Evolutionary conservation across 768 basidiomycete species (phyloP), one percentile per base, ranked within the genome.

Genomic region (Boletus huronensis): DNA sequence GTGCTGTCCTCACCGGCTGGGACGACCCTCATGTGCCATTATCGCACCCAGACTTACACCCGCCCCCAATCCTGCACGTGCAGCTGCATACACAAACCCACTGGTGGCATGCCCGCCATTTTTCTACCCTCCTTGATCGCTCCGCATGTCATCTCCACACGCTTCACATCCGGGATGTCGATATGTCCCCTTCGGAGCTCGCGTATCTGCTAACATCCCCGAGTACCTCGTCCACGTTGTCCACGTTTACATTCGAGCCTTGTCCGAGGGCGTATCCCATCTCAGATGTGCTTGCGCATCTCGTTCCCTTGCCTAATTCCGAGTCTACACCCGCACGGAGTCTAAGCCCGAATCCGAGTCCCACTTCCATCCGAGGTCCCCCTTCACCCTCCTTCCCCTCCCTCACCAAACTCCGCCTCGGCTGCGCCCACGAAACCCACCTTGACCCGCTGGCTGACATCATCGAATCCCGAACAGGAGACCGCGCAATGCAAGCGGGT

Each of bases 31-130:
- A 54, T 11, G 36, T 16, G 2, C 56, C 46, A 0, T 13, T 56
- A 10, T 46, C 53, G 3, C 64, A 65, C 11, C 58, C 52, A 3
- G 61, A 66, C 50, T 7, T 42, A 1, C 49, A 61, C 5, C 42
- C 50, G 6, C 26, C 54, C 3, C 17, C 29, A 16, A 4, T 21
- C 31, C 10, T 21, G 26, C 26, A 51, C 7, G 16, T 23, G 35
- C 50, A 47, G 28, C 13, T 36, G 42, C 29, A 50, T 2, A n/a
- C 38, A 1, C 47, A 52, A 13, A 35, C 55, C 0, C 52, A 52
- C n/a, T 60, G 58, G 64, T 66, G 64, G 64, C 64, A 65, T 46
- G 55, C 55, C 0, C 55, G 35, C 9, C 64, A 60, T 34, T 65
- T 65, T 10, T 65, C 64, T 21, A 54, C 61, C 23, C 58, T 65